A percentile compares a stretch with the other conserved stretches of the same genome.
Evolutionary conservation across 2,329 filamentous ascomycete species (phyloP).

Genomic region (Diaporthe australafricana): DNA sequence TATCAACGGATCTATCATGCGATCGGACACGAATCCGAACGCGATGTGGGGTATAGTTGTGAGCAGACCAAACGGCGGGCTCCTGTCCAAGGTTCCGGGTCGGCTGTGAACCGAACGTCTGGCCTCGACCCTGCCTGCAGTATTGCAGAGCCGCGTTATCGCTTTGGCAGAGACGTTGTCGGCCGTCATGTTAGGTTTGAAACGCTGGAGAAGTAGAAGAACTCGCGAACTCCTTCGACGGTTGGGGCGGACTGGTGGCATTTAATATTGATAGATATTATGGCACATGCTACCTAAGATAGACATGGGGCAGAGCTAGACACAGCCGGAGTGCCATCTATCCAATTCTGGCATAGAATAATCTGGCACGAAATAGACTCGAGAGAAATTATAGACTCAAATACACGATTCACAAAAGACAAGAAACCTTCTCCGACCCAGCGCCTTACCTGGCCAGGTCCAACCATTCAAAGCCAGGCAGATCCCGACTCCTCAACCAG

Average conservation of each 20-base stretch:
- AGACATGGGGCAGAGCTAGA: not conserved
- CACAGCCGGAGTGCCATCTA: not conserved
- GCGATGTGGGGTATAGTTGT: not conserved
- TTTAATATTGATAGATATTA: not conserved
- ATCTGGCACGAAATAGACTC: not conserved
- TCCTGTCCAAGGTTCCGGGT: not conserved
- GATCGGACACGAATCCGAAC: not conserved
- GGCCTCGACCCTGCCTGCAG: not conserved
- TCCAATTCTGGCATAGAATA: not conserved
- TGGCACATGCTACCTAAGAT: not conserved
- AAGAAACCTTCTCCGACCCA: not conserved
- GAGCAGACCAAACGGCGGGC: not conserved
- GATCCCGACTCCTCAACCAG: too few species aligned
- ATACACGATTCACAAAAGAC: not conserved
- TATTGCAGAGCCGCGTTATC: not conserved
- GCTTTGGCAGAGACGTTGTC: not conserved
- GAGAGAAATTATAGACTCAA: not conserved
- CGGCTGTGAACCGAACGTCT: not conserved
- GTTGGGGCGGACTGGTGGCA: not conserved
- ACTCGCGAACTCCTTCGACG: not conserved
- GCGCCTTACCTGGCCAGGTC: not conserved
- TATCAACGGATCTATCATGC: not conserved
- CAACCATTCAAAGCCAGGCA: not conserved
- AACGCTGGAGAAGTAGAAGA: not conserved
- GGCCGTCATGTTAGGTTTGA: not conserved